Evolutionary conservation across 495 filamentous ascomycete species (phyloP).

Genomic region (Neurospora cerealis): DNA sequence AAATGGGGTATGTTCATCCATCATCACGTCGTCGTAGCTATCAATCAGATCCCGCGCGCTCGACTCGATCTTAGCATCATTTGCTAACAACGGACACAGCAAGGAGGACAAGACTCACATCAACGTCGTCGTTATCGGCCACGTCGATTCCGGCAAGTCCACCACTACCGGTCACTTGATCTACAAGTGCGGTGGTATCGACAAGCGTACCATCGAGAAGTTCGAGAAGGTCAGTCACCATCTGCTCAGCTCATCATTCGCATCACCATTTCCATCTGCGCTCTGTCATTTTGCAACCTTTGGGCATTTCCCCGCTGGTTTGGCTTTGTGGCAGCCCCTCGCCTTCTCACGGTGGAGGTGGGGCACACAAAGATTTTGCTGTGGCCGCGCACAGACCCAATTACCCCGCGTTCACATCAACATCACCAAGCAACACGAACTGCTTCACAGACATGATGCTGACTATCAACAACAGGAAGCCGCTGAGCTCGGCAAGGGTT

Average conservation of each 20-base stretch:
- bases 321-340: slow-evolving; percentile 18
- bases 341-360: slow-evolving; percentile 22
- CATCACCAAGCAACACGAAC: neutral
- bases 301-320: slow-evolving; percentile 5
- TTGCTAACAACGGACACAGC: slow-evolving; percentile 36
- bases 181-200: slow-evolving; percentile 99
- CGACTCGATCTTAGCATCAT: neutral
- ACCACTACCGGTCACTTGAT: slow-evolving; percentile 94
- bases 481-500: slow-evolving; percentile 98
- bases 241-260: slow-evolving; percentile 4
- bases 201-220: slow-evolving; percentile 99
- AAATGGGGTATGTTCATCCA: slow-evolving; percentile 19
- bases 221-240: slow-evolving; percentile 86
- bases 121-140: slow-evolving; percentile 98
- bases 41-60: neutral
- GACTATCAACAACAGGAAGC: slow-evolving; percentile 61
- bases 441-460: slow-evolving; percentile 10
- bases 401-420: slow-evolving; percentile 2
- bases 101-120: slow-evolving; percentile 81
- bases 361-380: slow-evolving; percentile 22
- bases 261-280: slow-evolving; percentile 1
- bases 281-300: slow-evolving; percentile 6
- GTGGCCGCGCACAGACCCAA: slow-evolving; percentile 21
- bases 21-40: neutral
- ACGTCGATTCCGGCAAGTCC: slow-evolving; percentile 99